Conservation (phyloP, 305 asterid genomes). For the Ruellia speciosa region DNA sequence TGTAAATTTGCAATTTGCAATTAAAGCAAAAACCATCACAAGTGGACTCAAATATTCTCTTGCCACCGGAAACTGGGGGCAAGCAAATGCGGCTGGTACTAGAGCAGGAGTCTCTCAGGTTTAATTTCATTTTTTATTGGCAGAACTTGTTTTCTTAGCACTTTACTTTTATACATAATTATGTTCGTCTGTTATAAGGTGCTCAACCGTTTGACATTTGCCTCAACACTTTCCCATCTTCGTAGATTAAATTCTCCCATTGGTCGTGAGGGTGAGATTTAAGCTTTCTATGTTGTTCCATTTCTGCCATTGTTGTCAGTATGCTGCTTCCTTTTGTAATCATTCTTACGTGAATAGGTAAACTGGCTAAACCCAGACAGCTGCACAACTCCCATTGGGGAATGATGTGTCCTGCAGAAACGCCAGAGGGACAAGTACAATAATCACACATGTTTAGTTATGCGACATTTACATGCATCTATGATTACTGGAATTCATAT, state of each 20-base stretch:
- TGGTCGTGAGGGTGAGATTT: slow-evolving; percentile 82
- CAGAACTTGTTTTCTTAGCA: slow-evolving; percentile 23
- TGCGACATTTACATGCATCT: no score
- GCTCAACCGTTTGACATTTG: slow-evolving; percentile 94
- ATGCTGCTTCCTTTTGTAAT: neutral
- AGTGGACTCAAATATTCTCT: slow-evolving; percentile 95
- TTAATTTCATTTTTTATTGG: no score
- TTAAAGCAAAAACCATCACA: slow-evolving; percentile 90
- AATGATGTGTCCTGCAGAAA: slow-evolving; percentile 99
- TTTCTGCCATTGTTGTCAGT: neutral
- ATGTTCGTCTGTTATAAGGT: slow-evolving; percentile 34
- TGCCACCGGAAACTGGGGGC: slow-evolving; percentile 98
- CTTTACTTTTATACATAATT: neutral
- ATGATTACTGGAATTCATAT: slow-evolving; percentile 34
- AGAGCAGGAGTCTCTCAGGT: slow-evolving; percentile 99
- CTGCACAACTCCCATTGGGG: slow-evolving; percentile 99
- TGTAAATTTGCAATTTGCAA: slow-evolving; percentile 94
- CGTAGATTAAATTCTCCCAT: slow-evolving; percentile 94
- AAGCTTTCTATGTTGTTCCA: neutral
- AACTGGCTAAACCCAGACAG: slow-evolving; percentile 98
- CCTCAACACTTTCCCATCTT: slow-evolving; percentile 92
- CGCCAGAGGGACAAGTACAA: slow-evolving; percentile 92
- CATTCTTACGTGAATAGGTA: slow-evolving; percentile 37
- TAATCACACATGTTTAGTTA: no score
- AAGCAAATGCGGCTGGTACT: slow-evolving; percentile 96